phyloP scores from a whole-genome alignment of 768 basidiomycete species.

The Termitomyces sp. region DNA sequence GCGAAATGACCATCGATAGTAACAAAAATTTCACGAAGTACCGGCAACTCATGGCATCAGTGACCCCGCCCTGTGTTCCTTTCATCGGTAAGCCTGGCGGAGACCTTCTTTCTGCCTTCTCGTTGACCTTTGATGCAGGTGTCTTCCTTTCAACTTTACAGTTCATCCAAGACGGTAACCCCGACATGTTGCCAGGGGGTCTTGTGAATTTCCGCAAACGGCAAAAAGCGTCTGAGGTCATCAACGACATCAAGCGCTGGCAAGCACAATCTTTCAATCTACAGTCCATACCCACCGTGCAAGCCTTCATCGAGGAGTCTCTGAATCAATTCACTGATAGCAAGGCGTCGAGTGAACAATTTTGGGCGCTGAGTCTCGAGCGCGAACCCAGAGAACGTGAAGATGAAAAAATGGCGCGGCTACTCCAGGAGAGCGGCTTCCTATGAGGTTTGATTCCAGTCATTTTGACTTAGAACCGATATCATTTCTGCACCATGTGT shows the following conservation, averaged over 20 bases:
- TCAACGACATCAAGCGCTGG: constrained; percentile 95
- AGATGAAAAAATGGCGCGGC: constrained; percentile 92
- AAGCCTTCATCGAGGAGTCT: constrained; percentile 72
- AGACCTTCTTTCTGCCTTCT: not conserved
- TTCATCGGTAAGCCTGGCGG: constrained; percentile 70
- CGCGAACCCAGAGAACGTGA: constrained; percentile 93
- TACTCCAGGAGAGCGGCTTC: constrained; percentile 87
- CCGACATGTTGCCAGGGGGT: constrained; percentile 70
- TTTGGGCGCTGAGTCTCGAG: constrained; percentile 83
- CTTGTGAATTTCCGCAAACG: constrained; percentile 96
- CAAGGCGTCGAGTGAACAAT: constrained; percentile 63
- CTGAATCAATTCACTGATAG: constrained; percentile 67
- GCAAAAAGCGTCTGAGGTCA: constrained; percentile 92
- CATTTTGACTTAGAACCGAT: not conserved
- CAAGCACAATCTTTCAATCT: constrained; percentile 91
- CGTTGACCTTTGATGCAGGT: constrained; percentile 41
- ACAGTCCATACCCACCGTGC: constrained; percentile 56
- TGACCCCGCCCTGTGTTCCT: constrained; percentile 91
- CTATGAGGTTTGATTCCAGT: constrained; percentile 35
- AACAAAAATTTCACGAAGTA: constrained; percentile 95
- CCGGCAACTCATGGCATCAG: constrained; percentile 71
- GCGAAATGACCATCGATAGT: constrained; percentile 88
- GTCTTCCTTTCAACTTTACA: constrained; percentile 94
- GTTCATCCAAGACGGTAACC: constrained; percentile 97
- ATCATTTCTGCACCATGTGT: not conserved